phyloP scores from a whole-genome alignment of 2,329 filamentous ascomycete species.

The Fusarium fujikuroi region DNA sequence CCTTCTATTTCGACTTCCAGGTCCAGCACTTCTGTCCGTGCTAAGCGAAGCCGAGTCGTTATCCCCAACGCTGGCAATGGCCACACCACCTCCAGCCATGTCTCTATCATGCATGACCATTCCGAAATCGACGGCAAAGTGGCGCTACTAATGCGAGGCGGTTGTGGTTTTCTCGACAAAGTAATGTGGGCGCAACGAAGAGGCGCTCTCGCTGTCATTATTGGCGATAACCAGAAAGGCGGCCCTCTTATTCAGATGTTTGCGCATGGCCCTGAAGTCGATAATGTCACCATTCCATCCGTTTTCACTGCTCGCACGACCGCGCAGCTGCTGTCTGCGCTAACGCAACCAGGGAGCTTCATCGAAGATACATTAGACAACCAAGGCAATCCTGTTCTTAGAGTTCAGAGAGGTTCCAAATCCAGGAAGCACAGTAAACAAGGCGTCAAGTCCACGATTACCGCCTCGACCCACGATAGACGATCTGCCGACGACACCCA shows the following conservation, averaged over 20 bases:
- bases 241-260: conserved; percentile 97
- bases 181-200: conserved; percentile 95
- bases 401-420: conserved; percentile 61
- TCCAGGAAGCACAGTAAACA: conserved; percentile 31
- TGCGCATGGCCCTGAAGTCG: conserved; percentile 88
- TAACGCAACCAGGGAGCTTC: conserved; percentile 77
- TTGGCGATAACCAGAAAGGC: conserved; percentile 91
- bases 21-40: conserved; percentile 35
- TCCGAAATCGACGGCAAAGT: conserved; percentile 95
- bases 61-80: conserved; percentile 47
- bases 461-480: conserved; percentile 23
- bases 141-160: conserved; percentile 88
- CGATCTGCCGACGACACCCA: conserved; percentile 17
- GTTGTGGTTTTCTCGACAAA: conserved; percentile 96
- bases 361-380: conserved; percentile 70
- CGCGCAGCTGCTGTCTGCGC: conserved; percentile 88
- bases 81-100: conserved; percentile 67
- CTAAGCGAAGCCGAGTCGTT: conserved; percentile 48
- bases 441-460: conserved; percentile 6
- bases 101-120: conserved; percentile 88
- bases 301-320: conserved; percentile 96
- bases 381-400: conserved; percentile 66
- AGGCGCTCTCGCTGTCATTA: conserved; percentile 88
- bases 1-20: conserved; percentile 35
- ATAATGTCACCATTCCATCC: conserved; percentile 92